Evolutionary conservation across 148 eudicot genomes (phyloP).

Genomic region (Nepenthes gracilis): DNA sequence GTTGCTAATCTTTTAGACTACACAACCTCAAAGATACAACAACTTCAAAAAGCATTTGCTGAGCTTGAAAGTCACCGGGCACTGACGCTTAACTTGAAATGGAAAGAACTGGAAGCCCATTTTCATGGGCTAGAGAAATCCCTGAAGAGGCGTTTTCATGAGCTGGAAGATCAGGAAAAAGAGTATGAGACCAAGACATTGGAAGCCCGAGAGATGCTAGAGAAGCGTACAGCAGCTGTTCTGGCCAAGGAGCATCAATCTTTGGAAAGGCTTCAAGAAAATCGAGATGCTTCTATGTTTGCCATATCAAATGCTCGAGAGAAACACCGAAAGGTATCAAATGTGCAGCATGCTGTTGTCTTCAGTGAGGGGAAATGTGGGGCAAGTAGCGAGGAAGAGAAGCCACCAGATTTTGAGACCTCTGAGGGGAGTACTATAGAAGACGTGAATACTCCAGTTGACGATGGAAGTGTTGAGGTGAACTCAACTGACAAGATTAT

Average conservation of each 20-base stretch:
- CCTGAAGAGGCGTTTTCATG: conserved; percentile 89
- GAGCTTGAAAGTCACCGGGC: conserved; percentile 96
- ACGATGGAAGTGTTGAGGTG: conserved; percentile 26
- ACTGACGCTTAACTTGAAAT: conserved; percentile 82
- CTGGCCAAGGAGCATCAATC: conserved; percentile 77
- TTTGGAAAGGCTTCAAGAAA: conserved; percentile 74
- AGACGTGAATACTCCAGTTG: conserved; percentile 18
- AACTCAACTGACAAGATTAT: conserved; percentile 33
- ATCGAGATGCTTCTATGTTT: conserved; percentile 88
- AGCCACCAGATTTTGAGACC: conserved; percentile 35
- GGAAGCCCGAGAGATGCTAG: conserved; percentile 48
- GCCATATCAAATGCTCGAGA: conserved; percentile 62
- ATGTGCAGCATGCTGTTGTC: conserved; percentile 23
- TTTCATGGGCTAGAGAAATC: conserved; percentile 96
- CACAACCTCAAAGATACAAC: conserved; percentile 89
- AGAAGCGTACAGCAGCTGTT: conserved; percentile 73
- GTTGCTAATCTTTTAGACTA: conserved; percentile 66
- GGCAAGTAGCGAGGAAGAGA: conserved; percentile 25
- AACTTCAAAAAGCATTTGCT: conserved; percentile 97
- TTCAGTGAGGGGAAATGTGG: conserved; percentile 29
- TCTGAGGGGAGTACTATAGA: conserved; percentile 36
- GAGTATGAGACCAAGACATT: conserved; percentile 63
- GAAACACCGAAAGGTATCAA: conserved; percentile 46
- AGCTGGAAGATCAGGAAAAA: conserved; percentile 94
- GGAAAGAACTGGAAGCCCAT: conserved; percentile 97